Base-by-base conservation (phyloP, 306 rosid genomes). In the Vigna reflexopilosa region DNA sequence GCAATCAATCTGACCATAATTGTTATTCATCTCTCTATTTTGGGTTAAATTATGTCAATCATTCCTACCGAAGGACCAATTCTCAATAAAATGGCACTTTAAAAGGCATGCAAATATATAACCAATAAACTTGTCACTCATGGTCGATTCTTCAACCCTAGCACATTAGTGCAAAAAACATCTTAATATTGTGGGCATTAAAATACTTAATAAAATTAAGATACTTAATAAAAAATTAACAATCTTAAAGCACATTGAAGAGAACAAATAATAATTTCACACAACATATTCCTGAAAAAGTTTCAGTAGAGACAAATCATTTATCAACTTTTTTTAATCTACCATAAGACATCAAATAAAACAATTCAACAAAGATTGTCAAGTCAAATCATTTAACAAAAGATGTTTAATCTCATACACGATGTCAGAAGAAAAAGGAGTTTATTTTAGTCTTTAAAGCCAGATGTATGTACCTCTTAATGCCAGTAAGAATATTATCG, bases 381-480 rank as follows among this genome's bases (percentile, higher is more conserved):
- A 20, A 3, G 67, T 55, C 40, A 52, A 17, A n/a, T 16, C 36
- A n/a, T 57, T 59, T 38, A 61, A 62, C 32, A 16, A 76, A 65
- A 56, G 16, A n/a, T 19, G 14, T 69, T 36, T 47, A 68, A 54
- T 63, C 59, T 16, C 64, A 44, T 2, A 36, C 49, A 83, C 32
- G 24, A 61, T 9, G 40, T 81, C 48, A 50, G 62, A 32, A 76
- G 10, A 68, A 73, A 7, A 13, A 74, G 34, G 17, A 75, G 70
- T 30, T 75, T 17, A 57, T 64, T 47, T 4, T 22, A 54, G 13
- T 45, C 63, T 16, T 19, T 34, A 67, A 58, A 69, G 49, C 15
- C 45, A n/a, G 30, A 76, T 38, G 16, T 55, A 49, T 16, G 4
- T 89, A 94, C 97, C 96, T 90, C 85, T 75, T 89, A 63, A 90